A percentile compares a stretch with the other conserved stretches of the same genome.
Conservation (phyloP, 2,329 filamentous ascomycete species). For the Pseudocercospora vitis region DNA sequence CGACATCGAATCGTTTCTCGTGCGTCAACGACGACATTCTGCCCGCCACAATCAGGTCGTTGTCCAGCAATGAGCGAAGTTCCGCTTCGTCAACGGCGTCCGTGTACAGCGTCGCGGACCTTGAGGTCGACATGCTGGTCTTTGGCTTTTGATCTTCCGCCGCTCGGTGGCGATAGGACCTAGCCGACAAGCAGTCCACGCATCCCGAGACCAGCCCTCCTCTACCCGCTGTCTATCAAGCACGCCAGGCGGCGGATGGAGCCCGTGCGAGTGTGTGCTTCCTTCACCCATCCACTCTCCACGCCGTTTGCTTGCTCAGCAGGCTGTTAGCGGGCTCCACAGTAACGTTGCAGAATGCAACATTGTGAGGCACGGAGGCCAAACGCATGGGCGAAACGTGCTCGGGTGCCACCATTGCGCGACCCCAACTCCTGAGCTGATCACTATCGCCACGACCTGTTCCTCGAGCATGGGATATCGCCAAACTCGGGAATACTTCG, state of each 20-base stretch:
- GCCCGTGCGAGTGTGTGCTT: background rate
- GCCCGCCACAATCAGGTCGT: background rate
- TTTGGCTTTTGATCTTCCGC: background rate
- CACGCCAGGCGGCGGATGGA: background rate
- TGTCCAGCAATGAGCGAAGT: background rate
- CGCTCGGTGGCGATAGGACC: background rate
- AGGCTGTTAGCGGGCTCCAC: background rate
- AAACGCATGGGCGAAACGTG: slow-evolving; percentile 13
- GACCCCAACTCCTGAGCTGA: slow-evolving; percentile 3
- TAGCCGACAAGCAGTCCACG: background rate
- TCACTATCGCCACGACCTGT: background rate
- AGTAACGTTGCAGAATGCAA: background rate
- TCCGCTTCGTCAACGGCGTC: background rate
- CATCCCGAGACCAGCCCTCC: background rate
- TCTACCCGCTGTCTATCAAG: background rate
- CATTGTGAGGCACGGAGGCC: background rate
- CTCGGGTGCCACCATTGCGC: slow-evolving; percentile 19
- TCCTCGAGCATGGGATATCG: background rate
- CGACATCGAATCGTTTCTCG: slow-evolving; percentile 14
- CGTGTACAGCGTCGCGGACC: background rate
- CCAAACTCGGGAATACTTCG: slow-evolving; percentile 9
- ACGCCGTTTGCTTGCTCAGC: background rate
- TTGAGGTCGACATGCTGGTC: slow-evolving; percentile 2
- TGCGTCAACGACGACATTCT: background rate
- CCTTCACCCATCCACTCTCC: background rate